These are phyloP conservation scores for Ormosia semicastrata DNA, from an alignment of 306 rosid species.

Conservation along the genomic window DNA sequence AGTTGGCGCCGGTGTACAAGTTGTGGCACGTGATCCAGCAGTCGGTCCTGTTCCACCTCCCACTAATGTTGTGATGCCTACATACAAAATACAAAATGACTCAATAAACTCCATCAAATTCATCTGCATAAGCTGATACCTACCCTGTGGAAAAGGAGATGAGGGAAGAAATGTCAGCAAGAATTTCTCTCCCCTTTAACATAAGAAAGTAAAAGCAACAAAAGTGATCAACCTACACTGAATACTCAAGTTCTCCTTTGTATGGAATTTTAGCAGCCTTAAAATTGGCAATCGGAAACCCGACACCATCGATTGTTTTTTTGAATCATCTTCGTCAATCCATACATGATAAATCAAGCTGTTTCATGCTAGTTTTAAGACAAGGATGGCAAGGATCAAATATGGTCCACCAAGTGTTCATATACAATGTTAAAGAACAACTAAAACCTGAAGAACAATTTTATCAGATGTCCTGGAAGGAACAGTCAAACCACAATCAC, in stretches of 20 bases:
- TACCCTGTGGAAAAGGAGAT: background rate
- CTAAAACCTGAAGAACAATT: background rate
- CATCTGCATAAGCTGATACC: background rate
- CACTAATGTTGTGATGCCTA: conserved; percentile 85
- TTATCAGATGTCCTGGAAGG: background rate
- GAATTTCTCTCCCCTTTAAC: background rate
- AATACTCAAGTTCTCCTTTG: background rate
- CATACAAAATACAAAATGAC: conserved; percentile 30
- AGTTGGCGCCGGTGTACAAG: conserved; percentile 82
- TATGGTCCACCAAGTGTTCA: background rate
- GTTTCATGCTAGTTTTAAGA: background rate
- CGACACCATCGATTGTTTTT: background rate
- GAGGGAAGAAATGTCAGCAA: background rate
- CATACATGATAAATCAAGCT: background rate
- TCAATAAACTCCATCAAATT: conserved; percentile 6
- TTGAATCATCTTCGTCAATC: background rate
- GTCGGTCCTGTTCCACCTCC: conserved; percentile 99
- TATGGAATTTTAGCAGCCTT: background rate
- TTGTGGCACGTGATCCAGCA: conserved; percentile 89
- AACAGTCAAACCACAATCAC: background rate
- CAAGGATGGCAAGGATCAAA: background rate
- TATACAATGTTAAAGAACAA: background rate
- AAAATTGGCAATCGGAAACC: background rate
- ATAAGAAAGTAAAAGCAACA: background rate
- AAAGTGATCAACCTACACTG: background rate